Evolutionary conservation across 306 rosid genomes (phyloP).

Genomic region (Vigna angularis): DNA sequence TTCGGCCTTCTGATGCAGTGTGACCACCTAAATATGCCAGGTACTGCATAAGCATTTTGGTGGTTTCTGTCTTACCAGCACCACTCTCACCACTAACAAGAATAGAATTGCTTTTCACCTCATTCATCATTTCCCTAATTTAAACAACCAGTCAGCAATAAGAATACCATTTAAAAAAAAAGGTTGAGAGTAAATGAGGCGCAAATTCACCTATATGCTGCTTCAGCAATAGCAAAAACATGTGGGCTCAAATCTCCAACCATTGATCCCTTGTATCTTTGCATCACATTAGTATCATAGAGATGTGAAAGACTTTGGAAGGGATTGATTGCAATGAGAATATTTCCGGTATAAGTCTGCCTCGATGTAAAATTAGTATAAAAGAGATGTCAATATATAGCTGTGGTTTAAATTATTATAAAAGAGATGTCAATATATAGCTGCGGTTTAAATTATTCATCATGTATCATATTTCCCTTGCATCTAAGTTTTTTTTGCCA

Average conservation of each 20-base stretch:
- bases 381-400: conserved; percentile 45
- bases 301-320: conserved; percentile 73
- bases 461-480: no score
- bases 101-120: conserved; percentile 85
- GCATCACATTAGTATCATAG: conserved; percentile 69
- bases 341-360: conserved; percentile 96
- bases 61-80: conserved; percentile 95
- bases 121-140: conserved; percentile 82
- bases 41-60: conserved; percentile 94
- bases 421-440: conserved; percentile 45
- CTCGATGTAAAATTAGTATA: conserved; percentile 55
- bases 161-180: conserved; percentile 41
- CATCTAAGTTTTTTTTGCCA: conserved; percentile 40
- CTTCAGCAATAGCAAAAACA: conserved; percentile 90
- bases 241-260: conserved; percentile 80
- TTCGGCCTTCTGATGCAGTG: conserved; percentile 71
- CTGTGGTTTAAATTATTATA: conserved; percentile 56
- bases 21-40: conserved; percentile 90
- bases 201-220: conserved; percentile 77
- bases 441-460: conserved; percentile 30
- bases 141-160: conserved; percentile 38
- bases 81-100: conserved; percentile 97
- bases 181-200: conserved; percentile 43
- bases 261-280: conserved; percentile 69
- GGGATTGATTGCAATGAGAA: conserved; percentile 96